Evolutionary conservation across 2,329 filamentous ascomycete genomes (phyloP).

Genomic region (Penicillium expansum): DNA sequence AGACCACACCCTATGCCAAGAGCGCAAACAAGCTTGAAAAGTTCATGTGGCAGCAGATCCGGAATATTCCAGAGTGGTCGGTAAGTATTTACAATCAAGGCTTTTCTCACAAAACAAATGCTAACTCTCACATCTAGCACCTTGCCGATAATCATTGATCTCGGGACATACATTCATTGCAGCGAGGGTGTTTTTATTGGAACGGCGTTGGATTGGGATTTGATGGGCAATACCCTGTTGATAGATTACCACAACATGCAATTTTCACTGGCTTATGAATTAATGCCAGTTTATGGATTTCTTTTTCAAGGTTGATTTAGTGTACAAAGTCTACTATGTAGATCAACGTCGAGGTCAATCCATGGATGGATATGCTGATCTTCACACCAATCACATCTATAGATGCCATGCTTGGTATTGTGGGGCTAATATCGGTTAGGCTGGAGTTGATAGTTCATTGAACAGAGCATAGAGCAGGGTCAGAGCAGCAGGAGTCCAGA

Average conservation of each 20-base stretch:
- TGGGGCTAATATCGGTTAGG: neutral
- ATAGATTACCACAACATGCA: constrained; percentile 13
- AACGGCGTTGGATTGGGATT: constrained; percentile 18
- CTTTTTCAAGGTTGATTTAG: neutral
- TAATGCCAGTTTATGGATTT: constrained; percentile 2
- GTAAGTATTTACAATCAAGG: constrained; percentile 36
- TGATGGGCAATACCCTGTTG: constrained; percentile 22
- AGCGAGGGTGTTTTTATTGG: constrained; percentile 15
- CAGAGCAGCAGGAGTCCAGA: neutral
- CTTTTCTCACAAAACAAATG: constrained; percentile 1
- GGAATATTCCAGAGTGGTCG: constrained; percentile 90
- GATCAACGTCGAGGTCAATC: neutral
- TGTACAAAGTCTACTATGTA: neutral
- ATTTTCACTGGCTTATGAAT: constrained; percentile 6
- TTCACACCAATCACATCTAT: constrained; percentile 2
- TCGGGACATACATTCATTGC: constrained; percentile 3
- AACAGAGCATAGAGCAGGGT: neutral
- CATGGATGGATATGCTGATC: neutral
- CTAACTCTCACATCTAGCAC: constrained; percentile 31
- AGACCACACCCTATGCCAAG: constrained; percentile 92
- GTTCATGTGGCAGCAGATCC: constrained; percentile 92
- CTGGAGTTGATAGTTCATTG: neutral
- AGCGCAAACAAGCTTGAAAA: constrained; percentile 89
- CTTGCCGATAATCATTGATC: constrained; percentile 38
- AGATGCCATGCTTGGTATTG: neutral